A percentile compares a stretch with the other conserved stretches of the same genome.
phyloP scores from a whole-genome alignment of 2,329 filamentous ascomycete species.

The Aureobasidium sp. region DNA sequence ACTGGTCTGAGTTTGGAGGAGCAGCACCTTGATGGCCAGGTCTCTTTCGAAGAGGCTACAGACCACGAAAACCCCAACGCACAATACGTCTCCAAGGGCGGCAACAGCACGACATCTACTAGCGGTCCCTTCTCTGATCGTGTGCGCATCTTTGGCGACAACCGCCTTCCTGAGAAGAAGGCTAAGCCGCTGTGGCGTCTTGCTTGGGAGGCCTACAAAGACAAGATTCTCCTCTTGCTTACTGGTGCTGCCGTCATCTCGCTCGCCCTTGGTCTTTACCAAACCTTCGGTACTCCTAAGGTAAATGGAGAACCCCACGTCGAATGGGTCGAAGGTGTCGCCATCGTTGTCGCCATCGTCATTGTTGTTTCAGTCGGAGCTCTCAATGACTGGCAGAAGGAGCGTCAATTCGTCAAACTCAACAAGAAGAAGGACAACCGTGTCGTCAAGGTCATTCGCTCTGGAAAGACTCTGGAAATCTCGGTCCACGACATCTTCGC shows the following conservation, averaged over 20 bases:
- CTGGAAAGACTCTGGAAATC: slow-evolving; percentile 60
- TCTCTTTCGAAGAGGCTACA: slow-evolving; percentile 60
- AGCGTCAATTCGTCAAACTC: slow-evolving; percentile 69
- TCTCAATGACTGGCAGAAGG: slow-evolving; percentile 76
- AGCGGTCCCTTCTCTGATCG: slow-evolving; percentile 50
- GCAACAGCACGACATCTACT: not conserved
- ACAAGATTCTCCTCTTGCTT: slow-evolving; percentile 67
- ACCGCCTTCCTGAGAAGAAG: slow-evolving; percentile 61
- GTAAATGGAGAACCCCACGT: slow-evolving; percentile 48
- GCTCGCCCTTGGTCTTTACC: slow-evolving; percentile 65
- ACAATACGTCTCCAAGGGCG: not conserved
- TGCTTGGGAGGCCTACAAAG: slow-evolving; percentile 76
- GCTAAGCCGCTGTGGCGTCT: slow-evolving; percentile 61
- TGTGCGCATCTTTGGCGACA: slow-evolving; percentile 61
- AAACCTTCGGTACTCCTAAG: slow-evolving; percentile 55
- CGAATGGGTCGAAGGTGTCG: slow-evolving; percentile 76
- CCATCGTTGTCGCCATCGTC: slow-evolving; percentile 67
- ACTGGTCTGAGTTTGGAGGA: slow-evolving; percentile 66
- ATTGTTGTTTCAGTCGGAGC: slow-evolving; percentile 71
- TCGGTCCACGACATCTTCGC: slow-evolving; percentile 64
- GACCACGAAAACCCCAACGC: slow-evolving; percentile 19
- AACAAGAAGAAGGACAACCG: slow-evolving; percentile 74
- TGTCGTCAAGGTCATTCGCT: slow-evolving; percentile 66
- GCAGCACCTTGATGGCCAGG: slow-evolving; percentile 49
- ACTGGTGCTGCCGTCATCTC: slow-evolving; percentile 66